Evolutionary conservation across 768 basidiomycete species (phyloP).

Genomic region (Candolleomyces eurysporus): DNA sequence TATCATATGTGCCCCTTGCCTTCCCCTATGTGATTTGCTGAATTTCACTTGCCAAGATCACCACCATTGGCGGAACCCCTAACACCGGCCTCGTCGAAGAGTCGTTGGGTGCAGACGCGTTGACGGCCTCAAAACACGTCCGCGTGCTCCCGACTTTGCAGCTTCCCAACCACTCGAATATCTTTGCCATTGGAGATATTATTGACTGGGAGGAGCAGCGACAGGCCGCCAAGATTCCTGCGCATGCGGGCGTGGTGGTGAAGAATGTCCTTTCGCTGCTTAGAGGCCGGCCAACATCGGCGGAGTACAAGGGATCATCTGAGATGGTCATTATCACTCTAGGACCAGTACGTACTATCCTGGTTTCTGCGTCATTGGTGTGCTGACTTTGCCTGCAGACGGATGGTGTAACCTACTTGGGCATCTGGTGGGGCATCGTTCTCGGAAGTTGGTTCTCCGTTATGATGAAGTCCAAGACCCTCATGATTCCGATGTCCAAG

Average conservation of each 20-base stretch:
- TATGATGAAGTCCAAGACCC: slow-evolving; percentile 12
- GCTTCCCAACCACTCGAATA: slow-evolving; percentile 15
- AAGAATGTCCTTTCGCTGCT: slow-evolving; percentile 17
- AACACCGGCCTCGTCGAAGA: slow-evolving; percentile 44
- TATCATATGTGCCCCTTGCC: slow-evolving; percentile 1
- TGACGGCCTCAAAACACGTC: slow-evolving; percentile 36
- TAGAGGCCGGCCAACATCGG: slow-evolving; percentile 3
- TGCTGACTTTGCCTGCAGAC: slow-evolving; percentile 18
- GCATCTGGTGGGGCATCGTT: slow-evolving; percentile 42
- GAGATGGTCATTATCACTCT: slow-evolving; percentile 48
- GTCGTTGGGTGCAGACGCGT: slow-evolving; percentile 30
- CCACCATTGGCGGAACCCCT: slow-evolving; percentile 33
- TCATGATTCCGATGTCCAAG: no score
- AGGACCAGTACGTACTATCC: slow-evolving; percentile 1
- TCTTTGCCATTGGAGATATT: slow-evolving; percentile 19
- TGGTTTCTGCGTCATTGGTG: background rate
- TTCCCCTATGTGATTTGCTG: background rate
- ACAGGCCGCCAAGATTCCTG: slow-evolving; percentile 12
- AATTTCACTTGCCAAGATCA: slow-evolving; percentile 18
- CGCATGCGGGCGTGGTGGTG: slow-evolving; percentile 14
- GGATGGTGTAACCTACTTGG: slow-evolving; percentile 38
- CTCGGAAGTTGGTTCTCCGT: slow-evolving; percentile 30
- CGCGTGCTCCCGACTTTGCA: slow-evolving; percentile 43
- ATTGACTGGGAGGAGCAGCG: slow-evolving; percentile 19
- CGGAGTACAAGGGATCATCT: slow-evolving; percentile 43